Evolutionary conservation across 2,329 filamentous ascomycete genomes (phyloP).

Genomic region (Colletotrichum siamense): DNA sequence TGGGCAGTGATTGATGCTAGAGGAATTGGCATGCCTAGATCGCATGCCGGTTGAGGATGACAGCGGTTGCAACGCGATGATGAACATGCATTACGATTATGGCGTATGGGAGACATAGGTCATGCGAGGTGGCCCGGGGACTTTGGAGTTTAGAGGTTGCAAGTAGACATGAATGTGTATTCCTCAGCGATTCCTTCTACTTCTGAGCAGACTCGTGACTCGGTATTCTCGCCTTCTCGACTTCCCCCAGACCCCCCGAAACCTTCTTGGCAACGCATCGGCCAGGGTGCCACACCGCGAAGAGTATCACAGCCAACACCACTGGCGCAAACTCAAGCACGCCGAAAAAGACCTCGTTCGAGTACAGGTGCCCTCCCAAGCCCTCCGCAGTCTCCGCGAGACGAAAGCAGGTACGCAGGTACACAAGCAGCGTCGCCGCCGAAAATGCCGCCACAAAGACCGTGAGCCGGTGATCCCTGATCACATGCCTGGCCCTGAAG

Average conservation of each 20-base stretch:
- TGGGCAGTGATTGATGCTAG: constrained; percentile 3
- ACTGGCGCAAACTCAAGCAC: constrained; percentile 60
- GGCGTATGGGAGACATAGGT: not conserved
- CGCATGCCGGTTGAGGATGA: not conserved
- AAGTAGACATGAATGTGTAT: no score
- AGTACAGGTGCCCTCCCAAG: constrained; percentile 47
- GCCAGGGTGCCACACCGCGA: constrained; percentile 51
- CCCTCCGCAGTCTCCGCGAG: constrained; percentile 60
- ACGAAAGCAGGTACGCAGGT: constrained; percentile 58
- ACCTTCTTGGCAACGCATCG: constrained; percentile 30
- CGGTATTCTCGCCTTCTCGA: not conserved
- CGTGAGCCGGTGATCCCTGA: constrained; percentile 33
- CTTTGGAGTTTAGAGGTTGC: not conserved
- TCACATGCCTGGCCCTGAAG: constrained; percentile 35
- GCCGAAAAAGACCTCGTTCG: constrained; percentile 58
- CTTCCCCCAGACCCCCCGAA: not conserved
- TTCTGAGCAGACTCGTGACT: not conserved
- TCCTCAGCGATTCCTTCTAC: not conserved
- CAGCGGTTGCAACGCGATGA: not conserved
- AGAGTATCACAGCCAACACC: constrained; percentile 51
- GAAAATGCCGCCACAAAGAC: constrained; percentile 48
- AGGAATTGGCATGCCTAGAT: not conserved
- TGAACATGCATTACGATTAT: accelerated
- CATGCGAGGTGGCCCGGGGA: not conserved
- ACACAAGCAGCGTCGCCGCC: constrained; percentile 52